These are phyloP conservation scores for Blastomyces gilchristii DNA, from an alignment of 2,329 filamentous ascomycete species.

Conservation along the genomic window DNA sequence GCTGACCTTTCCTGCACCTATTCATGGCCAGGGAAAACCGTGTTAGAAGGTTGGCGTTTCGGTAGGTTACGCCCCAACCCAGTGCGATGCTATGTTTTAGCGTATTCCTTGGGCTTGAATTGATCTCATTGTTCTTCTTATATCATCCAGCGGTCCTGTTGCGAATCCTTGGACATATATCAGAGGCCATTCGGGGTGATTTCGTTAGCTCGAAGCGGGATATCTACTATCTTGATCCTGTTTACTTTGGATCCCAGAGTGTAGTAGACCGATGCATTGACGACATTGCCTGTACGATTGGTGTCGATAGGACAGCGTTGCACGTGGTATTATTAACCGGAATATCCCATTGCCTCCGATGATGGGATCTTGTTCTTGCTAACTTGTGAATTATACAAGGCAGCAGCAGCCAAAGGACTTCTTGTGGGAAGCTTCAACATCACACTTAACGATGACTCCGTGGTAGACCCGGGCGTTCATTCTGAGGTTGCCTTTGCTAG, in stretches of 20 bases:
- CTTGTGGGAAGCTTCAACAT: conserved; percentile 28
- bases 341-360: neutral
- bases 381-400: conserved; percentile 21
- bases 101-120: neutral
- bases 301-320: conserved; percentile 43
- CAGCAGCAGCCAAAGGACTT: conserved; percentile 36
- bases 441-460: conserved; percentile 15
- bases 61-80: conserved; percentile 25
- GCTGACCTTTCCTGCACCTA: conserved; percentile 25
- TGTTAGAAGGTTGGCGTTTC: conserved; percentile 50
- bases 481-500: conserved; percentile 23
- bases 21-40: conserved; percentile 46
- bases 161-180: conserved; percentile 47
- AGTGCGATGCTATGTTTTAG: neutral
- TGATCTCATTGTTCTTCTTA: neutral
- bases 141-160: conserved; percentile 41
- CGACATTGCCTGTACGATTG: conserved; percentile 51
- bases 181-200: conserved; percentile 41
- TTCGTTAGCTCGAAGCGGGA: conserved; percentile 51
- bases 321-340: conserved; percentile 41
- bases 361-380: neutral
- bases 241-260: conserved; percentile 47
- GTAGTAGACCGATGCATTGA: conserved; percentile 51
- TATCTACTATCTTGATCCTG: conserved; percentile 53
- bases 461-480: conserved; percentile 32